Conservation (phyloP, 306 rosid genomes). For the Senna siamea region DNA sequence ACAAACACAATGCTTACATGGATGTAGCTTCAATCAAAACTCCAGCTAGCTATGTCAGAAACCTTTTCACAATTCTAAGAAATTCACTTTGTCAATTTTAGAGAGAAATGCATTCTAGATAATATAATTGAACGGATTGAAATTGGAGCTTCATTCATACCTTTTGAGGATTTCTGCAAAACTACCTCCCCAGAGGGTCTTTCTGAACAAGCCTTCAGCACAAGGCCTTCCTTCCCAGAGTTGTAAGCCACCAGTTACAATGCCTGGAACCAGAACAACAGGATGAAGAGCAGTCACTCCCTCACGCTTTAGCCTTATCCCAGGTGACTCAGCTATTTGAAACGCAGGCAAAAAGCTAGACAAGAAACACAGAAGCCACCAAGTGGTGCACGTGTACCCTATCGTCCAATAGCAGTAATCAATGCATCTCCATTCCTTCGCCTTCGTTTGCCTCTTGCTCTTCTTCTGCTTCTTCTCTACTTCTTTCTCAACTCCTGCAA, state of each 20-base stretch:
- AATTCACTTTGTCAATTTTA: too few relatives aligned
- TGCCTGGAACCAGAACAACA: slow-evolving; percentile 62
- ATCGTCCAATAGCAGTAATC: slow-evolving; percentile 65
- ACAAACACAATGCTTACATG: slow-evolving; percentile 23
- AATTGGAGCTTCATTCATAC: too few relatives aligned
- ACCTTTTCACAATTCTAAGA: neutral
- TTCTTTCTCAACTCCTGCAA: slow-evolving; percentile 26
- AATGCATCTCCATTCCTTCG: slow-evolving; percentile 57
- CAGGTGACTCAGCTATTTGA: slow-evolving; percentile 61
- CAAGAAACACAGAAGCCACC: slow-evolving; percentile 71
- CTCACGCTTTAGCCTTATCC: slow-evolving; percentile 57
- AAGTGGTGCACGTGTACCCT: slow-evolving; percentile 63
- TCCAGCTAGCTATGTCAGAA: neutral
- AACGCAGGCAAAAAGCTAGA: slow-evolving; percentile 55
- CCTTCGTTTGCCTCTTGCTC: too few relatives aligned
- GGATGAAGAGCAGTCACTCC: slow-evolving; percentile 63
- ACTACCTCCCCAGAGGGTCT: slow-evolving; percentile 72
- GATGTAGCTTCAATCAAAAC: slow-evolving; percentile 19
- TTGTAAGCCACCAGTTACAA: slow-evolving; percentile 68
- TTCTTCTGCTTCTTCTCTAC: slow-evolving; percentile 35
- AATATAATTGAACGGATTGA: too few relatives aligned
- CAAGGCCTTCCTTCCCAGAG: slow-evolving; percentile 86
- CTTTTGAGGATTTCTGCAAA: slow-evolving; percentile 70
- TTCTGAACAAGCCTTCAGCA: slow-evolving; percentile 64
- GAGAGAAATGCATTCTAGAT: too few relatives aligned